Percentiles rank a stretch among this genome's conserved stretches.
phyloP scores from a whole-genome alignment of 2,329 filamentous ascomycete species.

The Beauveria sp. region DNA sequence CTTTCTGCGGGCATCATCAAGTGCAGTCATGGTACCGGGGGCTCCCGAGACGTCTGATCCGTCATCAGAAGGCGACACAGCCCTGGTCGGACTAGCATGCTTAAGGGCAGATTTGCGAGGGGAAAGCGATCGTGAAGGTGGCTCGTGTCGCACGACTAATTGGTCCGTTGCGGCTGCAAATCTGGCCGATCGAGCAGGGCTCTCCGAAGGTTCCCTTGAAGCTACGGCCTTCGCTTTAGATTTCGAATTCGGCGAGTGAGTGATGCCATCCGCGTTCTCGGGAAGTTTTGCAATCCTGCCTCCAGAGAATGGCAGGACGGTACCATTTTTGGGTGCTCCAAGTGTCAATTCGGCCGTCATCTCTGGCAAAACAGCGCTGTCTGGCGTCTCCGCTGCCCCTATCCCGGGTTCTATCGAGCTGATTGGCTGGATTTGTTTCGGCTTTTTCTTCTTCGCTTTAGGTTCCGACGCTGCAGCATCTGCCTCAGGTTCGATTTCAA shows the following conservation, averaged over 20 bases:
- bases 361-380: not conserved
- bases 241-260: conserved; percentile 10
- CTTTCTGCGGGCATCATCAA: conserved; percentile 51
- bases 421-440: not conserved
- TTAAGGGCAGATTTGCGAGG: conserved; percentile 74
- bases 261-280: conserved; percentile 2
- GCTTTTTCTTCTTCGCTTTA: conserved; percentile 12
- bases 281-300: not conserved
- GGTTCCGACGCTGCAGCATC: not conserved
- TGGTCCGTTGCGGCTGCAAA: conserved; percentile 53
- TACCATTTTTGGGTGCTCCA: not conserved
- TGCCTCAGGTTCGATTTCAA: conserved; percentile 3
- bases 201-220: conserved; percentile 41
- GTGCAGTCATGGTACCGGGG: conserved; percentile 17
- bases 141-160: conserved; percentile 55
- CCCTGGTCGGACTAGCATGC: conserved; percentile 45
- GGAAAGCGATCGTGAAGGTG: conserved; percentile 62
- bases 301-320: not conserved
- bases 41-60: conserved; percentile 36
- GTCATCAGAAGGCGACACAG: conserved; percentile 42
- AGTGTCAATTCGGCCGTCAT: not conserved
- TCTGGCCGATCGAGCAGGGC: conserved; percentile 60
- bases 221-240: conserved; percentile 16
- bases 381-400: not conserved
- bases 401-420: not conserved